Evolutionary conservation across 495 filamentous ascomycete species (phyloP).

Genomic region (Pyrenopolyporus hunteri): DNA sequence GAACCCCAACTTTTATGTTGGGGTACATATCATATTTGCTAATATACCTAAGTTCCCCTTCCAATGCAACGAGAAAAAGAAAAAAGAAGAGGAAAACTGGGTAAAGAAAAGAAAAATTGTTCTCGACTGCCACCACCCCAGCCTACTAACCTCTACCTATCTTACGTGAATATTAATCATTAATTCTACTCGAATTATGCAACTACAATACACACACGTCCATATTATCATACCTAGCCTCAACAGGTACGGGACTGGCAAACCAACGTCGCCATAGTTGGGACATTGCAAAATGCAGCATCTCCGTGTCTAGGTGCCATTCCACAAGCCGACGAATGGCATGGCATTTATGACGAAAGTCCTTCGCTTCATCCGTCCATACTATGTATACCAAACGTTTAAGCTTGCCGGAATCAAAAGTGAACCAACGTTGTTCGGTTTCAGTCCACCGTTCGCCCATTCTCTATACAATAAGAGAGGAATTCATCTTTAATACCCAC

Average conservation of each 20-base stretch:
- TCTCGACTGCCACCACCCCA: too few relatives aligned
- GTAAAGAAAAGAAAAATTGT: not conserved
- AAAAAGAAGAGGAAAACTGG: not conserved
- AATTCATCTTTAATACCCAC: not conserved
- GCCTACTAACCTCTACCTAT: too few relatives aligned
- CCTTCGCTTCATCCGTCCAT: not conserved
- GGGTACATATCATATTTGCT: not conserved
- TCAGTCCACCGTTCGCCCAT: too few relatives aligned
- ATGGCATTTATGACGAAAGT: not conserved
- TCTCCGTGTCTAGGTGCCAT: constrained; percentile 19
- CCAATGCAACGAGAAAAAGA: not conserved
- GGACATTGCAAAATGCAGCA: constrained; percentile 7
- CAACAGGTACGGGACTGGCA: too few relatives aligned
- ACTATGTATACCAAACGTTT: too few relatives aligned
- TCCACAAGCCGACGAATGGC: constrained; percentile 20
- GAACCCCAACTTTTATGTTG: constrained; percentile 6
- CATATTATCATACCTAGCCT: too few relatives aligned
- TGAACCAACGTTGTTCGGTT: too few relatives aligned
- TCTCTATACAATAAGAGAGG: not conserved
- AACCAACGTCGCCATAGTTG: too few relatives aligned
- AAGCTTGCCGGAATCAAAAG: too few relatives aligned
- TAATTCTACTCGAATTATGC: too few relatives aligned
- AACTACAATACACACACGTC: too few relatives aligned
- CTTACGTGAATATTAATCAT: too few relatives aligned
- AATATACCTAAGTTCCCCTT: not conserved